phyloP scores from a whole-genome alignment of 2,329 filamentous ascomycete species.

The Shiraia sp. region DNA sequence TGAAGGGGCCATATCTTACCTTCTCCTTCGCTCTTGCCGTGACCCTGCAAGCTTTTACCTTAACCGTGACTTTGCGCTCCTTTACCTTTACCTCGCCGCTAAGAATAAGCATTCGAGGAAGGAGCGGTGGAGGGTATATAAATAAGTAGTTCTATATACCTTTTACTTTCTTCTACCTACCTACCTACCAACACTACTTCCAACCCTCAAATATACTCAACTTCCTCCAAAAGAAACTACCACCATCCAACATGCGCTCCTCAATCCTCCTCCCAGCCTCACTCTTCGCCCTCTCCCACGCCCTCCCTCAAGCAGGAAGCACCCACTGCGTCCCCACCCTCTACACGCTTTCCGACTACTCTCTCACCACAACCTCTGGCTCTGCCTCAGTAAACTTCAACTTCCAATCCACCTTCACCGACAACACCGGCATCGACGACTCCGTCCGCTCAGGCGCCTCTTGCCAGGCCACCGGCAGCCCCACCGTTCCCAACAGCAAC shows the following conservation, averaged over 20 bases:
- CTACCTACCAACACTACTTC: too few species aligned
- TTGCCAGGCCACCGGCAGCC: constrained; percentile 19
- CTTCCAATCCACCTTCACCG: constrained; percentile 25
- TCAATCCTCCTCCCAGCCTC: constrained; percentile 21
- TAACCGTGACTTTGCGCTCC: too few species aligned
- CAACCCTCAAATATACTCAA: too few species aligned
- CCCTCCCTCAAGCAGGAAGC: constrained; percentile 10
- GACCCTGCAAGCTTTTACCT: too few species aligned
- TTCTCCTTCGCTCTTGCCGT: neutral
- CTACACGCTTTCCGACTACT: constrained; percentile 33
- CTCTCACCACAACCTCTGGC: constrained; percentile 13
- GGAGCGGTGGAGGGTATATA: too few species aligned
- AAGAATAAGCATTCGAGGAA: too few species aligned
- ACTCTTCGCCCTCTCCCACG: constrained; percentile 21
- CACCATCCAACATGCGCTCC: constrained; percentile 10
- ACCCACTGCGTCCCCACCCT: constrained; percentile 23
- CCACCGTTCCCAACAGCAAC: constrained; percentile 21
- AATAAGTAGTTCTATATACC: too few species aligned
- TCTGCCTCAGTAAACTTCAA: constrained; percentile 26
- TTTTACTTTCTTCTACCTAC: too few species aligned
- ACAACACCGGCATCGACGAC: constrained; percentile 20
- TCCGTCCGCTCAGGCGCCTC: constrained; percentile 14
- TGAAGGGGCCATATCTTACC: neutral
- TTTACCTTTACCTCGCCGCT: too few species aligned
- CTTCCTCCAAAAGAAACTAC: neutral